Conservation (phyloP, 495 filamentous ascomycete species). For the Lindgomyces ingoldianus region DNA sequence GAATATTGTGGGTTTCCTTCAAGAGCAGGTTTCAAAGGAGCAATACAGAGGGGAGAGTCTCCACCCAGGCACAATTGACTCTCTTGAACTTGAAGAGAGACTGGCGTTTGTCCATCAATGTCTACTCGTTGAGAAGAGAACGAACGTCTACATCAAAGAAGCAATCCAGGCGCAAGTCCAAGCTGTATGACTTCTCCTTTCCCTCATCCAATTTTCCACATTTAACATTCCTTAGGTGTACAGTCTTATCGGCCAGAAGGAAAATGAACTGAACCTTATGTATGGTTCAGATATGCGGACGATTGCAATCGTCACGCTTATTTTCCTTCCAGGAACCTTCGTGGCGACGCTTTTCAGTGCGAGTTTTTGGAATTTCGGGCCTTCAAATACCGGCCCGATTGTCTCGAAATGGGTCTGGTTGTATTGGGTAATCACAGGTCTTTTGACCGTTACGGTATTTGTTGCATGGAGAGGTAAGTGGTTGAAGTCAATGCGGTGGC, state of each 20-base stretch:
- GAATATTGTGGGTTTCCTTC: background rate
- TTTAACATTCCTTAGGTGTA: background rate
- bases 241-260: background rate
- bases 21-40: background rate
- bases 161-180: background rate
- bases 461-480: constrained; percentile 39
- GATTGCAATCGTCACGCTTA: background rate
- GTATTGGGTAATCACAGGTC: background rate
- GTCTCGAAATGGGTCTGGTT: constrained; percentile 11
- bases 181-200: background rate
- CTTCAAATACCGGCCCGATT: background rate
- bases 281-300: constrained; percentile 11
- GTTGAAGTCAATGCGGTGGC: no score
- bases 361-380: constrained; percentile 7
- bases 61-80: background rate
- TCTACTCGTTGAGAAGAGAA: background rate
- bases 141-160: background rate
- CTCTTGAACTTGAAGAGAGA: background rate
- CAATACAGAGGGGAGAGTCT: background rate
- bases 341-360: constrained; percentile 6
- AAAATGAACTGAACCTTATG: constrained; percentile 5
- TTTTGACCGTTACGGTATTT: background rate
- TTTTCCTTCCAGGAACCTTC: constrained; percentile 18
- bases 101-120: no score
- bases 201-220: background rate